Percentiles rank a stretch among this genome's conserved stretches.
Evolutionary conservation across 768 basidiomycete species (phyloP).

Genomic region (Lactifluus rugatus): DNA sequence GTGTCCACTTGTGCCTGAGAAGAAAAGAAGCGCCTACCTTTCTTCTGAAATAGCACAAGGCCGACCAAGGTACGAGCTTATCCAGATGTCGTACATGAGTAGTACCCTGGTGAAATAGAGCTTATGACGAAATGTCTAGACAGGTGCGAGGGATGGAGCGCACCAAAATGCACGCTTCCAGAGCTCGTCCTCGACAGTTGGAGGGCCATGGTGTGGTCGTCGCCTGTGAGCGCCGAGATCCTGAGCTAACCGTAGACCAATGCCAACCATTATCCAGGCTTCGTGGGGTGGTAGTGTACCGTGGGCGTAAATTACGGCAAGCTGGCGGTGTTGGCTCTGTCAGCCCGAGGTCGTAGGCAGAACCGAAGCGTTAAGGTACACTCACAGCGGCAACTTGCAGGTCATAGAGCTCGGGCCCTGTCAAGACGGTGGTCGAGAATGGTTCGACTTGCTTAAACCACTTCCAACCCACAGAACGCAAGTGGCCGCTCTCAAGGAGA

Average conservation of each 20-base stretch:
- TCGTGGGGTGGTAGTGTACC: slow-evolving; percentile 39
- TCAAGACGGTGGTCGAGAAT: slow-evolving; percentile 44
- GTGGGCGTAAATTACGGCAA: slow-evolving; percentile 31
- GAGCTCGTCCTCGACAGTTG: slow-evolving; percentile 54
- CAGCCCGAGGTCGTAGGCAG: neutral
- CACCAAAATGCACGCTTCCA: slow-evolving; percentile 69
- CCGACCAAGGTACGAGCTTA: slow-evolving; percentile 48
- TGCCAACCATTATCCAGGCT: slow-evolving; percentile 46
- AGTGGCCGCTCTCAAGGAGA: slow-evolving; percentile 4
- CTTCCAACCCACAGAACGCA: slow-evolving; percentile 35
- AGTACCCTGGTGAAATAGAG: slow-evolving; percentile 33
- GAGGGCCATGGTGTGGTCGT: slow-evolving; percentile 30
- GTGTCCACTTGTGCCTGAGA: neutral
- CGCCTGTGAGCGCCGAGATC: slow-evolving; percentile 68
- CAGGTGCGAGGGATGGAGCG: neutral
- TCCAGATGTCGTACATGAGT: slow-evolving; percentile 35
- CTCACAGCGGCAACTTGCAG: slow-evolving; percentile 56
- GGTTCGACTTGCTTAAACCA: slow-evolving; percentile 51
- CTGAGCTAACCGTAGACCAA: slow-evolving; percentile 60
- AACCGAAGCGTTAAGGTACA: neutral
- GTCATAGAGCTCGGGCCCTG: slow-evolving; percentile 53
- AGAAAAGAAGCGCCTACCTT: slow-evolving; percentile 32
- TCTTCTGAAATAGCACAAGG: slow-evolving; percentile 65
- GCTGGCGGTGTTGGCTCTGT: slow-evolving; percentile 20
- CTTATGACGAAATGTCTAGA: neutral